Percentiles rank a stretch among this genome's conserved stretches.
These are phyloP conservation scores for Colletotrichum sp. DNA, from an alignment of 2,329 filamentous ascomycete genomes.

Conservation along the genomic window DNA sequence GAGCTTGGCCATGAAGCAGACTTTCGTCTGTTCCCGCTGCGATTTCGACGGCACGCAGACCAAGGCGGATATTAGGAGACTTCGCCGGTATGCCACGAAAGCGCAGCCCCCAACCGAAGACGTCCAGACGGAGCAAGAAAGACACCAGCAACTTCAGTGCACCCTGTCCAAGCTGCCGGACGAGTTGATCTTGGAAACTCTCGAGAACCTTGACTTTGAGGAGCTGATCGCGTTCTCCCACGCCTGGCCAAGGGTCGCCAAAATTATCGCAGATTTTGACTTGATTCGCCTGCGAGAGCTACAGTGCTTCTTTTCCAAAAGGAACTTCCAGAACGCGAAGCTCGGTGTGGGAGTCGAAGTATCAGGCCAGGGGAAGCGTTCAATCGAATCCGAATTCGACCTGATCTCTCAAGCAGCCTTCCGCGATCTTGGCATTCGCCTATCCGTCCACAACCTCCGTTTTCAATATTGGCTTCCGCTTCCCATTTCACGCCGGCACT, in stretches of 20 bases:
- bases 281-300: constrained; percentile 47
- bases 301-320: constrained; percentile 52
- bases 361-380: constrained; percentile 22
- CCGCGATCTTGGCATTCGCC: constrained; percentile 35
- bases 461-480: constrained; percentile 52
- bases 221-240: constrained; percentile 40
- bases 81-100: background rate
- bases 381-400: constrained; percentile 54
- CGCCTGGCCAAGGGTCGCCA: constrained; percentile 39
- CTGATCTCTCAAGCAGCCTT: constrained; percentile 49
- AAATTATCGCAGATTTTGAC: constrained; percentile 37
- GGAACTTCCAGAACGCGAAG: constrained; percentile 38
- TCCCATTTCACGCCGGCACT: constrained; percentile 50
- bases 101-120: background rate
- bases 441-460: constrained; percentile 44
- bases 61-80: background rate
- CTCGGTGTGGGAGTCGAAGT: constrained; percentile 48
- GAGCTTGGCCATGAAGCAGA: background rate
- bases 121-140: constrained; percentile 26
- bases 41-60: constrained; percentile 11
- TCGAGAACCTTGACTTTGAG: constrained; percentile 37
- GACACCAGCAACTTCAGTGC: background rate
- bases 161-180: constrained; percentile 34
- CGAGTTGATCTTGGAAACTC: constrained; percentile 43
- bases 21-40: constrained; percentile 31